Conservation (phyloP, 192 early-diverging fungal species). For the Rhizoclosmatium globosum region DNA sequence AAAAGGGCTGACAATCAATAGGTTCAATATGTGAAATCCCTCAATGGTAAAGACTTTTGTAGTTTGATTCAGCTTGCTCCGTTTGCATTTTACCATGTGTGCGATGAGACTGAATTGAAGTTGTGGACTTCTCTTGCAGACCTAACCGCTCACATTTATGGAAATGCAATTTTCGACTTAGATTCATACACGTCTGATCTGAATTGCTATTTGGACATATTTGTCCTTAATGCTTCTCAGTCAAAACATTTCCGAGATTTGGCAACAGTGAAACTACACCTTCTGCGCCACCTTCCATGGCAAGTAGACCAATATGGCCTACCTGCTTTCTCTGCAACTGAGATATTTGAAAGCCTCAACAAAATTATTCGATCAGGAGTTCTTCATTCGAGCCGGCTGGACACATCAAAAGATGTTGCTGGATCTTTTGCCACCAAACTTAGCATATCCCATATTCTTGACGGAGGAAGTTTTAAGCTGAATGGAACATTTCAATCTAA, state of each 20-base stretch:
- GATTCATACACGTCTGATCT: background rate
- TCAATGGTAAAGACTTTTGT: slow-evolving; percentile 7
- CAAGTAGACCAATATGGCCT: background rate
- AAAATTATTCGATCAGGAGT: background rate
- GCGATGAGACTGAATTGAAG: background rate
- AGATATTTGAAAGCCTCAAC: slow-evolving; percentile 20
- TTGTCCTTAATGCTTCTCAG: background rate
- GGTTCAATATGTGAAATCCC: slow-evolving; percentile 9
- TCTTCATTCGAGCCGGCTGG: slow-evolving; percentile 11
- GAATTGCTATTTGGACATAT: background rate
- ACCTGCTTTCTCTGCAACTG: slow-evolving; percentile 9
- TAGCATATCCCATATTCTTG: no score
- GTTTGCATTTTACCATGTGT: background rate
- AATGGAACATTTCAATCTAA: no score
- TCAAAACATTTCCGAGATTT: no score
- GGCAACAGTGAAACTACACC: background rate
- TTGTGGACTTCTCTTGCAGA: background rate
- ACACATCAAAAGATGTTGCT: slow-evolving; percentile 8
- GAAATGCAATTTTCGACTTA: background rate
- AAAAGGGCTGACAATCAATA: background rate
- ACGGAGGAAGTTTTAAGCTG: no score
- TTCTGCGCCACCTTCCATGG: background rate
- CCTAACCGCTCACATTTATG: background rate
- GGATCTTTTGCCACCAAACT: background rate
- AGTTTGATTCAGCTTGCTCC: slow-evolving; percentile 9